phyloP scores from a whole-genome alignment of 306 rosid species.

The Adenanthera pavonina region DNA sequence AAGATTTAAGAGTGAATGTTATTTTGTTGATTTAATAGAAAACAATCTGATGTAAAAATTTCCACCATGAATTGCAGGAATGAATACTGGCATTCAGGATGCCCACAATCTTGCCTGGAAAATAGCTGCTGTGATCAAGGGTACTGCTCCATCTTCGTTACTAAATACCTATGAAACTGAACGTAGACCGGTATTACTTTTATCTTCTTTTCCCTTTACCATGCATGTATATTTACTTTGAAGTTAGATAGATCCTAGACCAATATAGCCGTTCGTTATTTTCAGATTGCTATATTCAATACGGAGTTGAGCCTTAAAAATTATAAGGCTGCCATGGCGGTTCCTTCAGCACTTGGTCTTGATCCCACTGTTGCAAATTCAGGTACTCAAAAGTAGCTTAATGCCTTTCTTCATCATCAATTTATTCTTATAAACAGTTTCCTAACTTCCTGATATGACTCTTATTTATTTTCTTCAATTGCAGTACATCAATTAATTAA shows the following conservation, averaged over 20 bases:
- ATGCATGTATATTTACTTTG: background rate
- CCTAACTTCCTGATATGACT: slow-evolving; percentile 28
- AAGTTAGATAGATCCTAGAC: slow-evolving; percentile 38
- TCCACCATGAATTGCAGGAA: slow-evolving; percentile 63
- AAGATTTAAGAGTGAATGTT: background rate
- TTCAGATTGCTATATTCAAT: slow-evolving; percentile 82
- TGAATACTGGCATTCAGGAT: slow-evolving; percentile 99
- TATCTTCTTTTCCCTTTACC: slow-evolving; percentile 29
- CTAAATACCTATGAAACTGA: slow-evolving; percentile 80
- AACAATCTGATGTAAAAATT: slow-evolving; percentile 33
- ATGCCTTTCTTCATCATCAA: slow-evolving; percentile 29
- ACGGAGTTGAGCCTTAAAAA: slow-evolving; percentile 79
- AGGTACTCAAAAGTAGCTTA: slow-evolving; percentile 52
- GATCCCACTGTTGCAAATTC: slow-evolving; percentile 88
- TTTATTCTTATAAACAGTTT: slow-evolving; percentile 21
- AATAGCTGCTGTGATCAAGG: slow-evolving; percentile 78
- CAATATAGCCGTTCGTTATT: slow-evolving; percentile 20
- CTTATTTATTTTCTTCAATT: slow-evolving; percentile 35
- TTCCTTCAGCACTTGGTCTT: slow-evolving; percentile 93
- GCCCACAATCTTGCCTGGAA: slow-evolving; percentile 99
- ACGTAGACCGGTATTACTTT: slow-evolving; percentile 79
- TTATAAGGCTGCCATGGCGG: slow-evolving; percentile 94
- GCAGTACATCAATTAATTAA: slow-evolving; percentile 74
- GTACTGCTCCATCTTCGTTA: slow-evolving; percentile 75
- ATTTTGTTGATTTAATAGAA: slow-evolving; percentile 6